Evolutionary conservation across 208 protist genomes (phyloP), one percentile per base, ranked within the genome.

Genomic region (Spongospora subterranea): DNA sequence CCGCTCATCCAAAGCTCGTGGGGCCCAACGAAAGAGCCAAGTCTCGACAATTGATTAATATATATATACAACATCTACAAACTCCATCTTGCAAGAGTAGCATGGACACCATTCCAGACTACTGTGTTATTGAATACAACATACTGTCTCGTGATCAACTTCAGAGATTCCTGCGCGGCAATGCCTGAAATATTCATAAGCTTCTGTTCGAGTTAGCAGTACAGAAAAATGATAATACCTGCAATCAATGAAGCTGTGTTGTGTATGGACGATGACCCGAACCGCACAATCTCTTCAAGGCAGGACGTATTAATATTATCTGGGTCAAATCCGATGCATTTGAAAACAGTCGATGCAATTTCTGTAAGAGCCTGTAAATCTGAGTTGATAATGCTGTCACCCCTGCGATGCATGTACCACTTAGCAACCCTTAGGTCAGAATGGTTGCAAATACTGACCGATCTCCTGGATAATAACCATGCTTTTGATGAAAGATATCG

Each of bases 71-170:
- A 60, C 24, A 29, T 60, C 6, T 43, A 82, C 17, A 82, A 6
- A 20, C n/a, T 82, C 71, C 71, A 82, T 39, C 71, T 6, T 20
- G 71, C 71, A 6, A 82, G n/a, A 6, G 71, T 82, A 20, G 71
- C 71, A 82, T 89, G 71, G 35, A 89, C 50, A 53, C 93, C 93
- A 90, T 94, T 92, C 54, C 82, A 94, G 54, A 94, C 46, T 45
- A 91, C 93, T 77, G 92, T 94, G 60, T 94, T 93, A 53, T 91
- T 90, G 40, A 94, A 88, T 38, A 91, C 89, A 32, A 91, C 41
- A 89, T 90, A 93, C 54, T 93, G 92, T 1, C 40, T 46, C n/a
- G 91, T 89, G 29, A 94, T 38, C 82, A 93, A 40, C 90, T 94
- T 93, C 71, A 91, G 89, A 32, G 88, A 90, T 77, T 92, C 92